Conservation (phyloP, 108 stramenopile species). For the Licmophora abbreviata region DNA sequence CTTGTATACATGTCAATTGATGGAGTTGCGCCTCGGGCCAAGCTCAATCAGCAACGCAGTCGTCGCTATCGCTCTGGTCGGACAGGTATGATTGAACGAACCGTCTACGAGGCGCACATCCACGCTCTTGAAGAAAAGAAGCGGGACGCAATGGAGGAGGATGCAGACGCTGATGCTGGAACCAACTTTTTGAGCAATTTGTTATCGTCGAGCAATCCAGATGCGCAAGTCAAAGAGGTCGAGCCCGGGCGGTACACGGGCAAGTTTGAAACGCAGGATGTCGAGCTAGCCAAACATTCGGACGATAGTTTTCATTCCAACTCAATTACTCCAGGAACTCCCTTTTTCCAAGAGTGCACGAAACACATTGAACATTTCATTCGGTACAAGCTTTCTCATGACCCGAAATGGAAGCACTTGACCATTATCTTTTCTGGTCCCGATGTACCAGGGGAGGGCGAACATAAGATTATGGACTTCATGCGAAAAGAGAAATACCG, state of each 20-base stretch:
- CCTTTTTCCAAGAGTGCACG: slow-evolving; percentile 84
- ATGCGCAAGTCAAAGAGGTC: slow-evolving; percentile 27
- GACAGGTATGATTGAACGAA: slow-evolving; percentile 78
- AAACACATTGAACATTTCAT: slow-evolving; percentile 63
- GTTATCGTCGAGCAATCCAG: background rate
- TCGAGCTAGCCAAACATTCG: background rate
- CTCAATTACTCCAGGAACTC: slow-evolving; percentile 97
- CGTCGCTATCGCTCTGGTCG: slow-evolving; percentile 89
- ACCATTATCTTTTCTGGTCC: slow-evolving; percentile 91
- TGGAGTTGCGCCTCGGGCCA: slow-evolving; percentile 97
- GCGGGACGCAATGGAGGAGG: slow-evolving; percentile 19
- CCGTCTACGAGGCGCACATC: slow-evolving; percentile 62
- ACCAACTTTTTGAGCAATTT: slow-evolving; percentile 2
- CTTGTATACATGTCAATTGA: slow-evolving; percentile 95
- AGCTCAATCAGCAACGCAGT: slow-evolving; percentile 97
- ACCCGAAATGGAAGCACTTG: slow-evolving; percentile 77
- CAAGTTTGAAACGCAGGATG: slow-evolving; percentile 37
- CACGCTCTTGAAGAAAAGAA: slow-evolving; percentile 40
- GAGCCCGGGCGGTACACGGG: slow-evolving; percentile 41
- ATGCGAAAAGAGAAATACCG: slow-evolving; percentile 66
- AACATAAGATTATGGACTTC: slow-evolving; percentile 99
- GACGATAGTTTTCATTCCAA: slow-evolving; percentile 90
- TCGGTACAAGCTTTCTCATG: slow-evolving; percentile 54
- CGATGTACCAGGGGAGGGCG: slow-evolving; percentile 98
- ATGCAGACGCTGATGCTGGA: slow-evolving; percentile 6